Evolutionary conservation across 176 grass and related monocot genomes (phyloP), one percentile per base, ranked within the genome.

Genomic region (Canna indica): DNA sequence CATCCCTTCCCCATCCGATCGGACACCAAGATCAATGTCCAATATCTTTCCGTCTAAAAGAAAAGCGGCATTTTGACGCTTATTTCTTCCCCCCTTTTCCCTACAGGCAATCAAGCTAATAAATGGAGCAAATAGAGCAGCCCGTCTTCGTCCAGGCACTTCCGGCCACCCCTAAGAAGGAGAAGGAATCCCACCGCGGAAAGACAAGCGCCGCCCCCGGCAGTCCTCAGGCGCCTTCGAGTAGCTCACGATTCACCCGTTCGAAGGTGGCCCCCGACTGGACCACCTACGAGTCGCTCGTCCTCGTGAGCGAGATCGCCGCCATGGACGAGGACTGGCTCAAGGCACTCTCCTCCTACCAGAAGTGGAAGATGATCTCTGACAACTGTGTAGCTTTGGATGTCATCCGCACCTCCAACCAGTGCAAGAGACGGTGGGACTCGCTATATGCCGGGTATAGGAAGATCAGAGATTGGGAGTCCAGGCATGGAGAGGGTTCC

Each of bases 311-410:
- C 16, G 73, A 81, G 73, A 72, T 81, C 34, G 83, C 78, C 44
- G 77, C 68, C 65, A 79, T 90, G 69, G 86, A 86, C 52, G 94
- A 97, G 77, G 83, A 80, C 36, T 97, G 86, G 94, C 65, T 86
- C 32, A 83, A 76, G 78, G 82, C 84, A 61, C 77, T 97, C 27
- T 97, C 94, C 45, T 88, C 86, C 13, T 97, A 85, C 77, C 94
- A 97, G 86, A 97, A 92, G 71, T 92, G 94, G 94, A 82, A 83
- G 79, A 90, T 97, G 67, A 82, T 97, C 18, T 70, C 94, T 22
- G 94, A 90, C 48, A 92, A 92, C 69, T 80, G 91, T 77, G 77
- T 74, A 14, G 82, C 82, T 26, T 67, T 75, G 53, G 82, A 75
- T 3, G 48, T 83, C 67, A 35, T 36, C 0, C 80, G 94, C 72